Evolutionary conservation across 2,329 filamentous ascomycete genomes (phyloP).

Genomic region (Neopestalotiopsis clavispora): DNA sequence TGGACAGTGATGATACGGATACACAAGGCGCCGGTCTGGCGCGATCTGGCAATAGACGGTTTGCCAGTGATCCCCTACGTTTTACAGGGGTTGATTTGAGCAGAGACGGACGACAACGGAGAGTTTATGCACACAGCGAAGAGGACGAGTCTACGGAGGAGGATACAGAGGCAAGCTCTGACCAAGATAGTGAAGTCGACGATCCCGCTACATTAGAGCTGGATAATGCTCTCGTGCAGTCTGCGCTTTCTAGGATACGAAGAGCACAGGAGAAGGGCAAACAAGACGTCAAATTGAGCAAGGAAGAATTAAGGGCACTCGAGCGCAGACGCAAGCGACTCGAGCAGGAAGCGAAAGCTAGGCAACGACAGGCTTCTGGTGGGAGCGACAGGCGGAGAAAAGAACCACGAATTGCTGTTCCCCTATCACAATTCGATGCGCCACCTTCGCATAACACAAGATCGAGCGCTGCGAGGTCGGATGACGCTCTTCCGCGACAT

Average conservation of each 20-base stretch:
- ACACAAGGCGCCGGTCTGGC: slow-evolving; percentile 58
- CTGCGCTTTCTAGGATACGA: slow-evolving; percentile 79
- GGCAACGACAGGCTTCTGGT: slow-evolving; percentile 58
- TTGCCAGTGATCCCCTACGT: slow-evolving; percentile 63
- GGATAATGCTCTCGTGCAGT: slow-evolving; percentile 78
- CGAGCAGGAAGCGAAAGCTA: slow-evolving; percentile 51
- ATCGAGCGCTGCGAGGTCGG: slow-evolving; percentile 33
- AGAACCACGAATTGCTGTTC: slow-evolving; percentile 56
- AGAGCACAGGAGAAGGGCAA: slow-evolving; percentile 78
- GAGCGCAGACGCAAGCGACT: slow-evolving; percentile 70
- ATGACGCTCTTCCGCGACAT: slow-evolving; percentile 44
- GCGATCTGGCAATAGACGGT: slow-evolving; percentile 50
- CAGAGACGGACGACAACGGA: slow-evolving; percentile 44
- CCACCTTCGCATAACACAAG: slow-evolving; percentile 40
- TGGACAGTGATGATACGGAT: slow-evolving; percentile 66
- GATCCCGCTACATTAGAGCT: slow-evolving; percentile 64
- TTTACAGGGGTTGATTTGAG: slow-evolving; percentile 66
- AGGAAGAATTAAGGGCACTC: slow-evolving; percentile 80
- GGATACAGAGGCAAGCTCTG: slow-evolving; percentile 52
- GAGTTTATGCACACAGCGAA: slow-evolving; percentile 46
- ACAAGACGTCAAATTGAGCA: slow-evolving; percentile 78
- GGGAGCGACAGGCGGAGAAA: slow-evolving; percentile 42
- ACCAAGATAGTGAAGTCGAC: slow-evolving; percentile 57
- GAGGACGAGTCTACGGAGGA: slow-evolving; percentile 55
- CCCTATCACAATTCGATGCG: slow-evolving; percentile 56